These are phyloP conservation scores for Ustilago loliicola DNA, from an alignment of 1,284 basidiomycete species.

Conservation along the genomic window DNA sequence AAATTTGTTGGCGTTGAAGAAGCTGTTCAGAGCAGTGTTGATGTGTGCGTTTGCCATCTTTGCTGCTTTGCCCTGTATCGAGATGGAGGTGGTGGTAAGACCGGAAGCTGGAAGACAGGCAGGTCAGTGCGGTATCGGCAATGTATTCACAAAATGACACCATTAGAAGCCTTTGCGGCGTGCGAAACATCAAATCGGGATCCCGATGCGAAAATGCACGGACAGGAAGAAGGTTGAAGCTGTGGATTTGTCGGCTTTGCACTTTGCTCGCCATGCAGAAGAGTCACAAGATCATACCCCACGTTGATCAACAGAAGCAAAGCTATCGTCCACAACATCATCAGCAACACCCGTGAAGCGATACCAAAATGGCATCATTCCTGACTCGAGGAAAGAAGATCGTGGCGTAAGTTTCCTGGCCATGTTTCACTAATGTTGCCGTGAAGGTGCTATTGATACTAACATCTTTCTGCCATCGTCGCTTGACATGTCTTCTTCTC, in stretches of 20 bases:
- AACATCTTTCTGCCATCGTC: not conserved
- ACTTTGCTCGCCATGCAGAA: not conserved
- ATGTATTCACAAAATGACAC: slow-evolving; percentile 5
- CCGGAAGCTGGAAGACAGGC: not conserved
- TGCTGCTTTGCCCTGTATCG: not conserved
- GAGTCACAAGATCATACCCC: slow-evolving; percentile 21
- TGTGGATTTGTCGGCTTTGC: slow-evolving; percentile 43
- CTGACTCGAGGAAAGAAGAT: slow-evolving; percentile 55
- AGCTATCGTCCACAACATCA: slow-evolving; percentile 10
- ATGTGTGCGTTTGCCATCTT: slow-evolving; percentile 45
- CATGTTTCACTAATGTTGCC: not conserved
- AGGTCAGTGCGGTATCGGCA: slow-evolving; percentile 8
- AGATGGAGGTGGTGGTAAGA: slow-evolving; percentile 14
- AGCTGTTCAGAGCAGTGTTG: slow-evolving; percentile 44
- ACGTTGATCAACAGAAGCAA: slow-evolving; percentile 1
- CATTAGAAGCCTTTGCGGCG: not conserved
- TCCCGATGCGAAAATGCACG: slow-evolving; percentile 17
- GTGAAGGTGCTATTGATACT: not conserved
- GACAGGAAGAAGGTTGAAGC: slow-evolving; percentile 3
- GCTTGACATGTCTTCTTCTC: not conserved
- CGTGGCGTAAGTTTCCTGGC: slow-evolving; percentile 41
- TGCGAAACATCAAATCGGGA: slow-evolving; percentile 22
- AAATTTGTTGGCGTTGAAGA: slow-evolving; percentile 58
- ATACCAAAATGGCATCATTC: slow-evolving; percentile 37
- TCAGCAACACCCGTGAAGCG: not conserved